A percentile compares a stretch with the other conserved stretches of the same genome.
Evolutionary conservation across 2,329 filamentous ascomycete species (phyloP).

Genomic region (Septoria petroselini): DNA sequence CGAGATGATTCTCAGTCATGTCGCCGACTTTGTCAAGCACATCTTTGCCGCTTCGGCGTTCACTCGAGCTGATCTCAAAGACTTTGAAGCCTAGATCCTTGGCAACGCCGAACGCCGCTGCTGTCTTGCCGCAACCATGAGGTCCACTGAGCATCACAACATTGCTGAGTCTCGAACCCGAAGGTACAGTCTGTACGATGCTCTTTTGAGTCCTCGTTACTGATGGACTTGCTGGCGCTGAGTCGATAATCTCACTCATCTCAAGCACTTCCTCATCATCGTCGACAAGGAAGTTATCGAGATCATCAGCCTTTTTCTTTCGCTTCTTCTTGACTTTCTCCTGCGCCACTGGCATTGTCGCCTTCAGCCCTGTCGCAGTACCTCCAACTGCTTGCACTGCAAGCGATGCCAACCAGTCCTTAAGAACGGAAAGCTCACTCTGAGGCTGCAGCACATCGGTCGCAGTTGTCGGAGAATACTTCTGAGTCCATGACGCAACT

Average conservation of each 20-base stretch:
- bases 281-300: constrained; percentile 76
- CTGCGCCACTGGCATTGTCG: constrained; percentile 14
- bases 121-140: constrained; percentile 87
- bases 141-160: constrained; percentile 86
- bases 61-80: constrained; percentile 88
- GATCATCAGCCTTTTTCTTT: constrained; percentile 58
- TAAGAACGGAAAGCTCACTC: constrained; percentile 66
- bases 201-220: constrained; percentile 32
- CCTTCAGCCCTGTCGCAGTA: constrained; percentile 43
- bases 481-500: constrained; percentile 69
- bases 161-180: constrained; percentile 58
- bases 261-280: constrained; percentile 71
- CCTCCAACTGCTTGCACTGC: constrained; percentile 74
- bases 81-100: constrained; percentile 90
- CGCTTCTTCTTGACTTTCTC: constrained; percentile 59
- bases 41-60: constrained; percentile 80
- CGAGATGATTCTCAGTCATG: constrained; percentile 94
- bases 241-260: constrained; percentile 65
- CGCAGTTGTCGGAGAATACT: constrained; percentile 72
- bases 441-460: constrained; percentile 72
- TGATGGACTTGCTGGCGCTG: neutral
- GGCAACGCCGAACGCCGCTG: constrained; percentile 84
- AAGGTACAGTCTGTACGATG: constrained; percentile 41
- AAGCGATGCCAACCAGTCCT: constrained; percentile 75
- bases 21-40: constrained; percentile 89